Conservation (phyloP, 75 land plant genomes). For the Sequoiadendron giganteum region DNA sequence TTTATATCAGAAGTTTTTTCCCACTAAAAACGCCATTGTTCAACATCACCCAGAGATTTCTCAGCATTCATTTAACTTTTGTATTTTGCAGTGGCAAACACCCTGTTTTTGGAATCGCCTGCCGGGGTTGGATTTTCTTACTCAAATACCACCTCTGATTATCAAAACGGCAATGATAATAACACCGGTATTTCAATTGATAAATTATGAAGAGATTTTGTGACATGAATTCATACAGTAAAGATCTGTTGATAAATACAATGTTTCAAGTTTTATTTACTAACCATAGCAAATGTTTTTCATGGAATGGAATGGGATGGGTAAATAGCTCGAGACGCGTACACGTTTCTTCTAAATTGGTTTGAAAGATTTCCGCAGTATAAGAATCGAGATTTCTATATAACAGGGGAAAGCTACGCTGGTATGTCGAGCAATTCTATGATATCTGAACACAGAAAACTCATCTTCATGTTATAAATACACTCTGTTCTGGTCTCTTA, state of each 20-base stretch:
- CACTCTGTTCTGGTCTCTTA: too few relatives aligned
- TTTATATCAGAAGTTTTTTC: neutral
- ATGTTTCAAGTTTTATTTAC: too few relatives aligned
- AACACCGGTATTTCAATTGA: constrained; percentile 26
- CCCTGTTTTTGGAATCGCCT: constrained; percentile 65
- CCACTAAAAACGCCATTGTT: neutral
- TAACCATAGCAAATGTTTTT: neutral
- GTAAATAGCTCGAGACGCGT: constrained; percentile 38
- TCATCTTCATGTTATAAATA: too few relatives aligned
- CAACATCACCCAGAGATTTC: too few relatives aligned
- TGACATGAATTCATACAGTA: too few relatives aligned
- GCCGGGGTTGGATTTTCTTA: constrained; percentile 66
- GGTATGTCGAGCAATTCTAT: constrained; percentile 21
- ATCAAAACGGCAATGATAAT: constrained; percentile 31
- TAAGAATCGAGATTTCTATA: constrained; percentile 65
- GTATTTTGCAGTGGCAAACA: constrained; percentile 49
- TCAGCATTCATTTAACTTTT: neutral
- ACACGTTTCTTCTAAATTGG: constrained; percentile 52
- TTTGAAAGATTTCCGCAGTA: constrained; percentile 73
- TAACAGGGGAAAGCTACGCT: constrained; percentile 81
- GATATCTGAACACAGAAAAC: neutral
- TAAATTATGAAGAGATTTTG: too few relatives aligned
- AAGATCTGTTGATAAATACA: neutral
- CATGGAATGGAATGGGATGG: neutral
- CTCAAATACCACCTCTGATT: constrained; percentile 42